Base-by-base conservation (phyloP, 495 filamentous ascomycete genomes). In the Opeltia flavorubescens region DNA sequence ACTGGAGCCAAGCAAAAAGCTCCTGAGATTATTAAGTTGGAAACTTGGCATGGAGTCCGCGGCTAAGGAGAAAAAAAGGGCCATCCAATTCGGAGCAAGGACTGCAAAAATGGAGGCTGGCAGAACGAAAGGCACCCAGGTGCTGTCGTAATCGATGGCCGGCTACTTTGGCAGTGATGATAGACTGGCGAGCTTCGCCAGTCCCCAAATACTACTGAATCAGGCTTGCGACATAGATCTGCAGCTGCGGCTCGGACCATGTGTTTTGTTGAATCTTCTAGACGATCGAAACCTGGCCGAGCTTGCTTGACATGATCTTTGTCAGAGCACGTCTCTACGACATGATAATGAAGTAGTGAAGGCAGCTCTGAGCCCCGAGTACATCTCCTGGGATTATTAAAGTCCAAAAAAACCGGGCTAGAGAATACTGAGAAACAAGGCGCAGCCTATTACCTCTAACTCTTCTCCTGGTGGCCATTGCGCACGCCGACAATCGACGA, bases 31-130 rank as follows among this genome's bases (percentile, higher is more conserved):
- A 9, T 60, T 96, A 26, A 91, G 89, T 2, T 72, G 78, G 55
- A 71, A 74, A 25, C 60, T 95, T 7, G 84, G 83, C 0, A 75
- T 99, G 71, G 53, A 53, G 1, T 61, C 57, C 3, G 85, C 83
- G 0, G 80, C 91, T 2, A 68, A 62, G 25, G 87, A 94, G 62
- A 94, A 91, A 70, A 99, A 99, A 62, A 73, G 91, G 52, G 91
- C 91, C 12, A 86, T 89, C 43, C 86, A 94, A 61, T 94, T 94
- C 57, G 86, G 86, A 25, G 75, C 86, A 5, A 69, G 85, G 49
- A 91, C 84, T 8, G 86, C 86, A 8, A 93, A 87, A 61, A 89
- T 93, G 78, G 81, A 86, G 57, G 64, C 61, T 25, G 81, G 86
- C 11, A 76, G 66, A 50, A 77, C 69, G 12, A 87, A 82, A 57